Base-by-base conservation (phyloP, 192 early-diverging fungal genomes). In the Podila horticola region DNA sequence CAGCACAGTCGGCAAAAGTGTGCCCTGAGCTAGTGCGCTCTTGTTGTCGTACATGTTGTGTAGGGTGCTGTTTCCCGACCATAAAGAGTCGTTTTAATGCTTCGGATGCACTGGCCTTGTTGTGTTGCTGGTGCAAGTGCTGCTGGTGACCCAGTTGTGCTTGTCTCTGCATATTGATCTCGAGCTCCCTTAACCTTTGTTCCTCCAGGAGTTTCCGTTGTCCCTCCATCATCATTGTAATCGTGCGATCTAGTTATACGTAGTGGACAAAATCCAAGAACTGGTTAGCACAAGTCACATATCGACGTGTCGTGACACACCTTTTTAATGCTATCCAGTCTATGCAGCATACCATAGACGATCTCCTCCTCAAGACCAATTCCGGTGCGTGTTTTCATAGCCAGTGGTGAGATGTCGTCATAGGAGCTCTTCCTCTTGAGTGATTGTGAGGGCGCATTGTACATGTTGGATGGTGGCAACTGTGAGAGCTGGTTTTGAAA, bases 301-400 rank as follows among this genome's bases (percentile, higher is more conserved):
- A 45, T 15, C 41, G 2, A 45, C 13, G 12, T 45, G 41, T 45
- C 9, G 38, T 5, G n/a, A n/a, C 9, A 33, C 15, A 48, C n/a
- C 34, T 15, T 22, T 45, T 7, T 22, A 5, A 26, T 13, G 29
- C 4, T 22, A 5, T 19, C 3, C 28, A 17, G 41, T 10, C 7
- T 0, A 4, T 13, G 3, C 8, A 41, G 4, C 15, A 33, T 81
- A 81, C 77, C 77, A 66, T 73, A 73, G 5, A 81, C 71, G 57
- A 81, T 81, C n/a, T 81, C 77, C 24, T 72, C 36, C 41, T 81
- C 77, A 60, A 81, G 71, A 17, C 77, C 77, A 28, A 81, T 69
- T 4, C 77, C 77, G 31, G 67, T 28, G 13, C 77, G 65, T 17
- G 77, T 81, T 41, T 81, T 81, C 71, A 73, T 81, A 5, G 62